Percentiles rank a stretch among this genome's conserved stretches.
Evolutionary conservation across 352 stramenopile genomes (phyloP).

Genomic region (Proteromonas lacertae): DNA sequence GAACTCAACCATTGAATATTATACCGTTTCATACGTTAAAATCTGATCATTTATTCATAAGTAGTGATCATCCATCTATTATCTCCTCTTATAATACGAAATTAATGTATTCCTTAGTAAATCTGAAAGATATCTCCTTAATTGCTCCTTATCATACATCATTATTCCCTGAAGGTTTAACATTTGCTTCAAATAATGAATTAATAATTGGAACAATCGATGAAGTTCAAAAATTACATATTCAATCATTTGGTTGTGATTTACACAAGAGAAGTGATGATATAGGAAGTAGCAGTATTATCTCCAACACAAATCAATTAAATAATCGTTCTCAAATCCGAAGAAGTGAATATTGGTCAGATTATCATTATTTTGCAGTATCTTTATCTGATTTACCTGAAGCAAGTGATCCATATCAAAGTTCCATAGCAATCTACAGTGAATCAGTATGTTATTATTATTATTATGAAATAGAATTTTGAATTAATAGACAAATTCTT

Average conservation of each 20-base stretch:
- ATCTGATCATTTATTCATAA: conserved; percentile 69
- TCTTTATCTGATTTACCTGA: too few species aligned
- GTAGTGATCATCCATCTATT: conserved; percentile 75
- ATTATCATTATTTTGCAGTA: too few species aligned
- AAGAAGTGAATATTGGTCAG: too few species aligned
- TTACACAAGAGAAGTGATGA: too few species aligned
- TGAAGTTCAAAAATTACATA: conserved; percentile 93
- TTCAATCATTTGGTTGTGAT: conserved; percentile 65
- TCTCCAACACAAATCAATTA: too few species aligned
- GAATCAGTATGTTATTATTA: too few species aligned
- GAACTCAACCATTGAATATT: conserved; percentile 64
- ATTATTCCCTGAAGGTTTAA: conserved; percentile 63
- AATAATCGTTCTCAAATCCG: too few species aligned
- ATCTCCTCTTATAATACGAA: conserved; percentile 81
- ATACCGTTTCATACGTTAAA: conserved; percentile 55
- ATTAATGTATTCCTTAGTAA: conserved; percentile 75
- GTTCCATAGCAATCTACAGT: too few species aligned
- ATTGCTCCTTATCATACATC: conserved; percentile 62
- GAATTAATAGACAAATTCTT: too few species aligned
- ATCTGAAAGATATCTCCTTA: conserved; percentile 34
- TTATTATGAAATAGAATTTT: too few species aligned
- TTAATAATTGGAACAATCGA: conserved; percentile 83
- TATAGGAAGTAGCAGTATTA: too few species aligned
- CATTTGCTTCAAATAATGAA: conserved; percentile 61
- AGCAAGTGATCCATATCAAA: too few species aligned